Percentiles rank a stretch among this genome's conserved stretches.
Evolutionary conservation across 805 yeast species (phyloP).

Genomic region (Yarrowia sp.): DNA sequence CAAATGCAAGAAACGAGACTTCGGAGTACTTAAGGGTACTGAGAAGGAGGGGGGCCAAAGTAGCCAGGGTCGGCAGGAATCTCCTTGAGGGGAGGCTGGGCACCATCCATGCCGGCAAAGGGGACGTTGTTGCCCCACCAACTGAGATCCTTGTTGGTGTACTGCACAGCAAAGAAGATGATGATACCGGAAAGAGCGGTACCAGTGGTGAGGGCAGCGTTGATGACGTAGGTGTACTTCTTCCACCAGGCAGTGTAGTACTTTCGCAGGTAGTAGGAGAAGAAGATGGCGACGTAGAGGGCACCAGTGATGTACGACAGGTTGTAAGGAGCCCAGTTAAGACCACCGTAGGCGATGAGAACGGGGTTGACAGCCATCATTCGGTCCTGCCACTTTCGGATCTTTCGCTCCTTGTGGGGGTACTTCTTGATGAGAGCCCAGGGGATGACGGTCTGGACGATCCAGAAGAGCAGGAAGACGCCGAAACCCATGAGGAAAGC

Average conservation of each 20-base stretch:
- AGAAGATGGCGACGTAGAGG: conserved; percentile 52
- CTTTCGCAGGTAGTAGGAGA: conserved; percentile 56
- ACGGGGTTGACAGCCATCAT: conserved; percentile 52
- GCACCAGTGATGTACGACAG: conserved; percentile 55
- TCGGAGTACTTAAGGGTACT: conserved; percentile 39
- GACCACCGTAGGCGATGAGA: conserved; percentile 56
- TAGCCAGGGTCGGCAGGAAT: conserved; percentile 40
- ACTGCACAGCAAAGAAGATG: conserved; percentile 55
- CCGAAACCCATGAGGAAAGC: conserved; percentile 64
- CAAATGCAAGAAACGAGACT: conserved; percentile 15
- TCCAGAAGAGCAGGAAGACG: conserved; percentile 38
- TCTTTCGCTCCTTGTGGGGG: conserved; percentile 43
- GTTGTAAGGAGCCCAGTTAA: conserved; percentile 53
- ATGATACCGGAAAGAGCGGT: conserved; percentile 58
- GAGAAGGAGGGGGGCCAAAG: conserved; percentile 43
- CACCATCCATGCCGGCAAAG: conserved; percentile 42
- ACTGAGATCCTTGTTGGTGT: conserved; percentile 48
- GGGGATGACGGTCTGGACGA: conserved; percentile 32
- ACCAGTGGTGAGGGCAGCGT: conserved; percentile 59
- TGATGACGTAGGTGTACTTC: conserved; percentile 58
- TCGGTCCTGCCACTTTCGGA: conserved; percentile 42
- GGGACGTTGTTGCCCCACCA: conserved; percentile 62
- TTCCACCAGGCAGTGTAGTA: conserved; percentile 60
- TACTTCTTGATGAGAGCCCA: conserved; percentile 42
- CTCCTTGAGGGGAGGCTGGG: conserved; percentile 38